Evolutionary conservation across 1,284 basidiomycete species (phyloP).

Genomic region (Trichosporon coremiiforme): DNA sequence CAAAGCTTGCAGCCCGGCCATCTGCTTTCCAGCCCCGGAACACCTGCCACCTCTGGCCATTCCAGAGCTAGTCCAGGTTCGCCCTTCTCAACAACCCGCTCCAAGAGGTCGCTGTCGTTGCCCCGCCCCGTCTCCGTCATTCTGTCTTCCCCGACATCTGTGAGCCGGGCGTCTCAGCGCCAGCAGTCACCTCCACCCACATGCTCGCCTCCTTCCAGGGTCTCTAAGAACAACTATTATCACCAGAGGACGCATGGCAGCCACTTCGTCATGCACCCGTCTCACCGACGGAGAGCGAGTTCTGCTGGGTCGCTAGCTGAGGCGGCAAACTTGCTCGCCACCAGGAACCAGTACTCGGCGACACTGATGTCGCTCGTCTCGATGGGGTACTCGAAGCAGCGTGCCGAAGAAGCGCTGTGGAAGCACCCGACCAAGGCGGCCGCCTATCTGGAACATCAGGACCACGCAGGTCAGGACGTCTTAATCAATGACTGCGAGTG

Average conservation of each 20-base stretch:
- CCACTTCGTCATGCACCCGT: conserved; percentile 4
- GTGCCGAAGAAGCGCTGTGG: conserved; percentile 12
- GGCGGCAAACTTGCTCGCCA: conserved; percentile 3
- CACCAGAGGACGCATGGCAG: conserved; percentile 15
- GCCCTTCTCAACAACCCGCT: background rate
- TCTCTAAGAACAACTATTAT: background rate
- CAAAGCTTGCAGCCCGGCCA: background rate
- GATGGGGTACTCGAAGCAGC: conserved; percentile 10
- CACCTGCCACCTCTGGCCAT: conserved; percentile 4
- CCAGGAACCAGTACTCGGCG: conserved; percentile 3
- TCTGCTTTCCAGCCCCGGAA: background rate
- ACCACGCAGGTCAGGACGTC: conserved; percentile 5
- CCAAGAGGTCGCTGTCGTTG: background rate
- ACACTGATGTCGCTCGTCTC: background rate
- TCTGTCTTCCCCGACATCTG: background rate
- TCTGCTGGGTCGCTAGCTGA: conserved; percentile 1
- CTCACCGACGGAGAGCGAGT: conserved; percentile 11
- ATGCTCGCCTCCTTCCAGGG: background rate
- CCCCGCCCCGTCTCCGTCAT: conserved; percentile 1
- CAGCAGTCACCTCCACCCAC: background rate
- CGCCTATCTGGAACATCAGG: conserved; percentile 16
- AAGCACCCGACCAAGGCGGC: conserved; percentile 7
- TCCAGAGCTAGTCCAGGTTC: background rate
- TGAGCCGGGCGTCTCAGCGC: background rate
- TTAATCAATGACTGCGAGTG: conserved; percentile 9